A percentile compares a stretch with the other conserved stretches of the same genome.
phyloP scores from a whole-genome alignment of 2,329 filamentous ascomycete genomes.

The Blastomyces percursus region DNA sequence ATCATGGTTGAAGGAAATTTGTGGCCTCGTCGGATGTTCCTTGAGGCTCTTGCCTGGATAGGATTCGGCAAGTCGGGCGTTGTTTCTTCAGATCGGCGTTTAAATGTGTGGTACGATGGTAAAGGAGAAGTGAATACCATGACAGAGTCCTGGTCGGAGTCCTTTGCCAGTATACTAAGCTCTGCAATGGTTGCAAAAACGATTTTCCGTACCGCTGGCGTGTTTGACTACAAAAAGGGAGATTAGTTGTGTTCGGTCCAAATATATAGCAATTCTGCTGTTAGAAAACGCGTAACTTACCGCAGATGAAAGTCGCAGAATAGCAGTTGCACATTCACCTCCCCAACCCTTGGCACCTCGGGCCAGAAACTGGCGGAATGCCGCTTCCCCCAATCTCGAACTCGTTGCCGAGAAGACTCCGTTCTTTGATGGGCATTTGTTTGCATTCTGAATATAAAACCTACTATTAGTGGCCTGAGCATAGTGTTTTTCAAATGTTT shows the following conservation, averaged over 20 bases:
- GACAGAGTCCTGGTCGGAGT: constrained; percentile 46
- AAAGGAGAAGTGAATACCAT: constrained; percentile 44
- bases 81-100: constrained; percentile 6
- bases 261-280: not conserved
- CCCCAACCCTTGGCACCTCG: constrained; percentile 10
- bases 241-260: constrained; percentile 34
- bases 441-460: not conserved
- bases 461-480: not conserved
- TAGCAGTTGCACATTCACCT: constrained; percentile 9
- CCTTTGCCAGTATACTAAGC: constrained; percentile 39
- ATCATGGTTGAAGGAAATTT: constrained; percentile 42
- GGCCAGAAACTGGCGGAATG: constrained; percentile 1
- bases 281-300: constrained; percentile 19
- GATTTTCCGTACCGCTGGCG: not conserved
- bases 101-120: constrained; percentile 11
- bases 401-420: constrained; percentile 18
- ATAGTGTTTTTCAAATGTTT: not conserved
- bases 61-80: constrained; percentile 13
- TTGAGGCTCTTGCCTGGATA: constrained; percentile 30
- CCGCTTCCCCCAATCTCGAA: not conserved
- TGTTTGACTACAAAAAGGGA: constrained; percentile 21
- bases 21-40: constrained; percentile 19
- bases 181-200: constrained; percentile 22
- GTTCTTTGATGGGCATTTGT: constrained; percentile 17
- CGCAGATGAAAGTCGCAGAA: constrained; percentile 25